phyloP scores from a whole-genome alignment of 169 alveolate species.

The Babesia sp. region DNA sequence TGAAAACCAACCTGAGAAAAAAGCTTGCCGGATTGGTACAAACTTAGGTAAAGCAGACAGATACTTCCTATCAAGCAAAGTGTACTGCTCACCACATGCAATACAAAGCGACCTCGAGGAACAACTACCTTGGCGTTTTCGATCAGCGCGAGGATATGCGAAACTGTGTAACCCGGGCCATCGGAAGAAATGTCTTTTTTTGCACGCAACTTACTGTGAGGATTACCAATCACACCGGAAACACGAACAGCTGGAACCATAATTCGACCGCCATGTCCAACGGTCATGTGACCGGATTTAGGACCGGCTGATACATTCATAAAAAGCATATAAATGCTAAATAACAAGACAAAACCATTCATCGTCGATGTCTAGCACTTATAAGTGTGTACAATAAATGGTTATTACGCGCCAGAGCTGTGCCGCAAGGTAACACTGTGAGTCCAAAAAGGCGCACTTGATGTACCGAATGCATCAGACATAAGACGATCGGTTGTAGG shows the following conservation, averaged over 20 bases:
- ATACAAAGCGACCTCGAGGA: background rate
- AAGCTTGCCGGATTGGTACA: conserved; percentile 21
- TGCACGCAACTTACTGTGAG: background rate
- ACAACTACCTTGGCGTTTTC: background rate
- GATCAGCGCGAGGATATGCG: background rate
- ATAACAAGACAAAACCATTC: background rate
- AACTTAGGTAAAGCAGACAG: conserved; percentile 24
- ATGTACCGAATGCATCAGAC: background rate
- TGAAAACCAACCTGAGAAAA: conserved; percentile 30
- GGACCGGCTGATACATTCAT: background rate
- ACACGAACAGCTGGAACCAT: background rate
- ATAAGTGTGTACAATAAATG: background rate
- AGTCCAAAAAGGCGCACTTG: background rate
- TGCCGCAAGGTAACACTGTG: background rate
- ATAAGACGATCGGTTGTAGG: conserved; percentile 17
- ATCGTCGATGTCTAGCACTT: conserved; percentile 7
- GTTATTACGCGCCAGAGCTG: conserved; percentile 7
- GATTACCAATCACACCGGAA: background rate
- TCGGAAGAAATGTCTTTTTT: too few species aligned
- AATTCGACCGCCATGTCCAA: background rate
- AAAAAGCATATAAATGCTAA: background rate
- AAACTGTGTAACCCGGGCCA: too few species aligned
- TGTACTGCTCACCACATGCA: conserved; percentile 20
- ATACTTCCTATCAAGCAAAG: background rate
- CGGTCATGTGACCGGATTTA: background rate